These are phyloP conservation scores for Calonectria honghensis DNA, from an alignment of 2,329 filamentous ascomycete species.

Conservation along the genomic window DNA sequence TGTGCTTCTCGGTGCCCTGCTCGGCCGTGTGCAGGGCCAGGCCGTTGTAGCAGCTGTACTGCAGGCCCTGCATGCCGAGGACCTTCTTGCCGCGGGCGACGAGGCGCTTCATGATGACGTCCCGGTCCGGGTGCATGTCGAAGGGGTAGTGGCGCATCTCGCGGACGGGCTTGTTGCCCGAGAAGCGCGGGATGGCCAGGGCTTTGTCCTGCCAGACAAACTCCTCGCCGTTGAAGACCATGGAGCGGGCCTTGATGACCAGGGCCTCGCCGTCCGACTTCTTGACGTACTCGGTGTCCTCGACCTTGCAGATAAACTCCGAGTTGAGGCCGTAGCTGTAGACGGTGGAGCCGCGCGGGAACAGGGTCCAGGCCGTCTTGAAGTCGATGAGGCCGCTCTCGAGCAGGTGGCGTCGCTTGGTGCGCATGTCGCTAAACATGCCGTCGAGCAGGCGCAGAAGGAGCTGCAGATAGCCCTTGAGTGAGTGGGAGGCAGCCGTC, in stretches of 20 bases:
- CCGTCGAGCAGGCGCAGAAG: slow-evolving; percentile 65
- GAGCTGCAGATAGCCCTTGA: slow-evolving; percentile 63
- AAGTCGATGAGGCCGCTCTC: slow-evolving; percentile 63
- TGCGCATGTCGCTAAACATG: slow-evolving; percentile 63
- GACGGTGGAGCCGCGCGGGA: slow-evolving; percentile 62
- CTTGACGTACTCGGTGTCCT: slow-evolving; percentile 57
- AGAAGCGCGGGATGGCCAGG: slow-evolving; percentile 58
- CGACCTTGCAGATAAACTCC: slow-evolving; percentile 64
- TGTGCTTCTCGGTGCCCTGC: slow-evolving; percentile 54
- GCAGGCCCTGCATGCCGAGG: slow-evolving; percentile 64
- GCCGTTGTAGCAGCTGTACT: slow-evolving; percentile 65
- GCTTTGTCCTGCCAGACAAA: slow-evolving; percentile 64
- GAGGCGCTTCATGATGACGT: slow-evolving; percentile 56
- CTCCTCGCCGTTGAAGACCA: slow-evolving; percentile 62
- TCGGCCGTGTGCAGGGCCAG: slow-evolving; percentile 58
- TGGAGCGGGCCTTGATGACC: slow-evolving; percentile 57
- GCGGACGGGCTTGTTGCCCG: slow-evolving; percentile 64
- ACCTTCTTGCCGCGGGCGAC: slow-evolving; percentile 61
- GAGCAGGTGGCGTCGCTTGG: slow-evolving; percentile 61
- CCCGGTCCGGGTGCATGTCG: slow-evolving; percentile 56
- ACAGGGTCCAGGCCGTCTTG: slow-evolving; percentile 66
- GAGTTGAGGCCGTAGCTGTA: slow-evolving; percentile 63
- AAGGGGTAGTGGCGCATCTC: slow-evolving; percentile 63
- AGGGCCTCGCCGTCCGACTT: slow-evolving; percentile 45
- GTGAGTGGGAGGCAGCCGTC: slow-evolving; percentile 51